Percentiles rank a stretch among this genome's conserved stretches.
phyloP scores from a whole-genome alignment of 1,139 yeast species.

The Pichia sp. region DNA sequence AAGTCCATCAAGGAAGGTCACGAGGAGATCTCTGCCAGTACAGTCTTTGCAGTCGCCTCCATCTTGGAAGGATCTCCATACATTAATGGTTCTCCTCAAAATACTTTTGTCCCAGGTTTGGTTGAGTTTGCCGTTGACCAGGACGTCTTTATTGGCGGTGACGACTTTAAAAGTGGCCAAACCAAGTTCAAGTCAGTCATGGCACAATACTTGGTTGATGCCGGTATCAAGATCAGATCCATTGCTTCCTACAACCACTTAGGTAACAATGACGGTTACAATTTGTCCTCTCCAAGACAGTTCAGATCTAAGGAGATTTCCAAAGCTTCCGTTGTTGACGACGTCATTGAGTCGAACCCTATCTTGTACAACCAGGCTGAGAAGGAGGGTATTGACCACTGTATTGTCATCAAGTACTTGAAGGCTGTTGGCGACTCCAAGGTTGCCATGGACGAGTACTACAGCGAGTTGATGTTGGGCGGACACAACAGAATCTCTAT shows the following conservation, averaged over 20 bases:
- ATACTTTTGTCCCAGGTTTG: constrained; percentile 94
- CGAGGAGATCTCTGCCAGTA: constrained; percentile 83
- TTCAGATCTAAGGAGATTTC: constrained; percentile 95
- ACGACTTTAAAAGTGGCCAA: constrained; percentile 96
- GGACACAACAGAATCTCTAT: constrained; percentile 93
- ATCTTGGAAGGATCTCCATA: constrained; percentile 85
- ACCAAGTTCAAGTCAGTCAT: constrained; percentile 91
- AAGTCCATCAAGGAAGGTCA: constrained; percentile 74
- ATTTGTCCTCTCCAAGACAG: constrained; percentile 86
- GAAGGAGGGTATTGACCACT: constrained; percentile 83
- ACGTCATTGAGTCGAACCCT: constrained; percentile 84
- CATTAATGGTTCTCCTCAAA: constrained; percentile 96
- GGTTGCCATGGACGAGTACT: constrained; percentile 98
- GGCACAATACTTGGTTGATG: constrained; percentile 94
- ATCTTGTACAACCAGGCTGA: constrained; percentile 77
- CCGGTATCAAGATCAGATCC: constrained; percentile 92
- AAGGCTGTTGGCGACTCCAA: constrained; percentile 95
- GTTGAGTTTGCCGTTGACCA: constrained; percentile 82
- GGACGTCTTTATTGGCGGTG: constrained; percentile 86
- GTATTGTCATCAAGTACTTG: constrained; percentile 91
- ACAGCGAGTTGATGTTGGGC: constrained; percentile 94
- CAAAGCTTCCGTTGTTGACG: constrained; percentile 90
- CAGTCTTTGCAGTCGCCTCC: constrained; percentile 88
- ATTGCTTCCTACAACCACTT: constrained; percentile 94
- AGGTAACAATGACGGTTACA: constrained; percentile 95